Conservation (phyloP, 2,329 filamentous ascomycete genomes). For the Penicillium glabrum region DNA sequence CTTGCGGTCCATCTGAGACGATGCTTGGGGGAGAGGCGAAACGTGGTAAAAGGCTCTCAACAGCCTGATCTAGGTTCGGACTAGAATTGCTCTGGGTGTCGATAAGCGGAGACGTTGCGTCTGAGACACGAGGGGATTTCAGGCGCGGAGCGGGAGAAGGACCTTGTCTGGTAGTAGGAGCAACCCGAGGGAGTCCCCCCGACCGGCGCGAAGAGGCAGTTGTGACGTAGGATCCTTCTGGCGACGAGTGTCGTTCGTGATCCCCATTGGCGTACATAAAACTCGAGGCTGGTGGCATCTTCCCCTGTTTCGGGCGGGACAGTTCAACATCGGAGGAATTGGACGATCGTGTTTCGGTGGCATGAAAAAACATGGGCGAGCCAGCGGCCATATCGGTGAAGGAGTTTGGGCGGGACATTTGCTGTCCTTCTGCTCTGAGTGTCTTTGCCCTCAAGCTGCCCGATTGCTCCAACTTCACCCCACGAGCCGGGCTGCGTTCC, state of each 20-base stretch:
- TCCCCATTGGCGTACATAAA: constrained; percentile 42
- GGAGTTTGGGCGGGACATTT: constrained; percentile 33
- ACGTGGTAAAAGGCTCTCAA: constrained; percentile 18
- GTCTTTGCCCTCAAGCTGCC: constrained; percentile 39
- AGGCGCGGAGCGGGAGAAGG: constrained; percentile 31
- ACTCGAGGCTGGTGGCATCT: constrained; percentile 27
- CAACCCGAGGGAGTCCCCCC: constrained; percentile 29
- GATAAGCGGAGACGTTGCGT: constrained; percentile 24
- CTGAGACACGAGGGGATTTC: constrained; percentile 30
- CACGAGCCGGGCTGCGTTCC: constrained; percentile 37
- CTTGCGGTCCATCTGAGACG: constrained; percentile 15
- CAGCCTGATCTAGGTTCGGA: constrained; percentile 22
- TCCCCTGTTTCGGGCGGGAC: constrained; percentile 26
- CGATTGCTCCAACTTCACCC: constrained; percentile 29
- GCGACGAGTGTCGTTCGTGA: constrained; percentile 27
- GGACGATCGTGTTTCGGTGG: constrained; percentile 67
- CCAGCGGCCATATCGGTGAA: constrained; percentile 36
- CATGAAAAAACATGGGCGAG: constrained; percentile 83
- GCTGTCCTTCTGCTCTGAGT: constrained; percentile 36
- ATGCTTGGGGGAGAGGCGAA: constrained; percentile 22
- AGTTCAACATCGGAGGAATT: constrained; percentile 39
- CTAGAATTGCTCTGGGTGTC: constrained; percentile 17
- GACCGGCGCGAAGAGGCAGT: constrained; percentile 28
- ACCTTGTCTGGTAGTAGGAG: constrained; percentile 19
- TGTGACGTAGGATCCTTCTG: constrained; percentile 19